Conservation (phyloP, 768 basidiomycete species). For the Panaeolus papilionaceus region DNA sequence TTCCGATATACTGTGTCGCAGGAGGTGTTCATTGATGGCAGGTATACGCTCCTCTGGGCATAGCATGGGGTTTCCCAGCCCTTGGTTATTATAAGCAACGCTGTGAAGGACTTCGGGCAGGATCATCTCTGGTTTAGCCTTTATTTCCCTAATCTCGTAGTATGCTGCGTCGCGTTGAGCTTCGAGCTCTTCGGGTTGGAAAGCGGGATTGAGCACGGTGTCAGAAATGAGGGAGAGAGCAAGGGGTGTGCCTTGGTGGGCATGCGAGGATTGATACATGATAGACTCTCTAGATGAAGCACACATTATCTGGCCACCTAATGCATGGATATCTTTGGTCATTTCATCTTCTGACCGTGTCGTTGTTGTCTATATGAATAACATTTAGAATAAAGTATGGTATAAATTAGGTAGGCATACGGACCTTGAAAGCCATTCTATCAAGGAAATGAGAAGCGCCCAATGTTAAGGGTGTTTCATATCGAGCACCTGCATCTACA, state of each 20-base stretch:
- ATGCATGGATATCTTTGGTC: constrained; percentile 77
- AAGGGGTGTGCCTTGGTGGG: constrained; percentile 79
- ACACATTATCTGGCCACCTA: constrained; percentile 93
- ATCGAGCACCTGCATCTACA: constrained; percentile 91
- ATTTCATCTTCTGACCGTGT: constrained; percentile 79
- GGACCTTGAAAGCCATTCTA: constrained; percentile 95
- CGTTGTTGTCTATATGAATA: constrained; percentile 67
- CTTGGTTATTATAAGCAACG: constrained; percentile 79
- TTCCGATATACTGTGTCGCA: constrained; percentile 69
- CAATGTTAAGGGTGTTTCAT: constrained; percentile 73
- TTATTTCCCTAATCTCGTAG: constrained; percentile 91
- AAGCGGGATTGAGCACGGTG: constrained; percentile 81
- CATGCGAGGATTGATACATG: constrained; percentile 98
- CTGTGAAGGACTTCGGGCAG: constrained; percentile 90
- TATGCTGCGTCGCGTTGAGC: constrained; percentile 85
- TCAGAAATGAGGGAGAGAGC: constrained; percentile 92
- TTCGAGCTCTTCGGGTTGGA: constrained; percentile 79
- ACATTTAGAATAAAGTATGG: constrained; percentile 17
- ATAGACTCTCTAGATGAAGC: constrained; percentile 92
- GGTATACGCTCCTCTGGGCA: constrained; percentile 88
- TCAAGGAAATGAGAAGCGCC: constrained; percentile 95
- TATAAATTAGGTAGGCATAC: constrained; percentile 22
- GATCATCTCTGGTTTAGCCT: constrained; percentile 89
- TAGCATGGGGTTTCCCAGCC: constrained; percentile 88
- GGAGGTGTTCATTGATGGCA: constrained; percentile 61